These are phyloP conservation scores for Dictyostelium citrinum DNA, from an alignment of 78 protist genomes.

Conservation along the genomic window DNA sequence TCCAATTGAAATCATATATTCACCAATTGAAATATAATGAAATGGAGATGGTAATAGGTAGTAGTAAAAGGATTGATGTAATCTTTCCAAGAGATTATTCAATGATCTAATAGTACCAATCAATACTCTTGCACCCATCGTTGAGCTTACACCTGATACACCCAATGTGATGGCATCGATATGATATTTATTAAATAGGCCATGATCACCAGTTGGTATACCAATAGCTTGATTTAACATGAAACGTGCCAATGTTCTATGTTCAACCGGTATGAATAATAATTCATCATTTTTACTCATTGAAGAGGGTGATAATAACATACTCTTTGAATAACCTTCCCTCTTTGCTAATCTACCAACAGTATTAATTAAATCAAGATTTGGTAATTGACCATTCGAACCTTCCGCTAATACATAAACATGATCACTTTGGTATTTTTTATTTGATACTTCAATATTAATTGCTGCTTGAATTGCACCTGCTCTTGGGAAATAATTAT, in stretches of 20 bases:
- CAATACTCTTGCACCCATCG: background rate
- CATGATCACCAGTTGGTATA: conserved; percentile 80
- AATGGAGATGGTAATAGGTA: conserved; percentile 72
- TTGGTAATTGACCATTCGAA: conserved; percentile 82
- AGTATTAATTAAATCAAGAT: conserved; percentile 77
- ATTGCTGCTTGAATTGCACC: conserved; percentile 81
- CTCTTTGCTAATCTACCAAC: conserved; percentile 41
- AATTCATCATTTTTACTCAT: background rate
- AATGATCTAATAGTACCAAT: conserved; percentile 73
- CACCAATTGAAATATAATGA: conserved; percentile 83
- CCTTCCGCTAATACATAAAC: conserved; percentile 56
- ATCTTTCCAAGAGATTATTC: conserved; percentile 80
- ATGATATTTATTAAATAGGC: conserved; percentile 71
- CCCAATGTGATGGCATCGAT: conserved; percentile 78
- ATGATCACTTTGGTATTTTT: background rate
- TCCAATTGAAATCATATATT: conserved; percentile 78
- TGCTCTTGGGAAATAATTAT: conserved; percentile 46
- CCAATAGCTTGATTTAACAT: conserved; percentile 80
- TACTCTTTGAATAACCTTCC: background rate
- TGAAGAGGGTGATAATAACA: background rate
- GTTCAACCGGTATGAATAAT: background rate
- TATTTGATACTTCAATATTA: conserved; percentile 15
- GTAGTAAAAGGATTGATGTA: conserved; percentile 90
- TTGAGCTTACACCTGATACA: background rate
- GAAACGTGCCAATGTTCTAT: conserved; percentile 43